A percentile compares a stretch with the other conserved stretches of the same genome.
phyloP scores from a whole-genome alignment of 2,329 filamentous ascomycete genomes.

The Endocalyx cinctus region DNA sequence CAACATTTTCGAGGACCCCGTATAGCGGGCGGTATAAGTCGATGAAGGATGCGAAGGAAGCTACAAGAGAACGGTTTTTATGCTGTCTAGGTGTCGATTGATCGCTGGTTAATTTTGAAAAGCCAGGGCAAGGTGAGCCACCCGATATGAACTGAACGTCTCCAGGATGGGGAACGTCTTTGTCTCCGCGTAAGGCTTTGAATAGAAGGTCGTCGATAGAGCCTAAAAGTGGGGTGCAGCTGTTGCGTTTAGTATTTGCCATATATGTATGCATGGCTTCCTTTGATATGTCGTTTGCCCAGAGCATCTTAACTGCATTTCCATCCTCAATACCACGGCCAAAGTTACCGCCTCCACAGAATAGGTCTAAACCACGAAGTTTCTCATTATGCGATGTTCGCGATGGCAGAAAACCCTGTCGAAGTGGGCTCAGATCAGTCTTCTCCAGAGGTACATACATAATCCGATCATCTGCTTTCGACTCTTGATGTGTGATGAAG shows the following conservation, averaged over 20 bases:
- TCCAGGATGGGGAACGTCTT: constrained; percentile 52
- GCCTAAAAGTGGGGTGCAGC: constrained; percentile 56
- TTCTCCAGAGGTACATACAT: constrained; percentile 31
- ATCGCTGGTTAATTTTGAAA: constrained; percentile 59
- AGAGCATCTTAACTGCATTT: constrained; percentile 58
- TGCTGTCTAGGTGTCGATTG: constrained; percentile 51
- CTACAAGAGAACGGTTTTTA: constrained; percentile 72
- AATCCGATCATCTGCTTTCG: constrained; percentile 16
- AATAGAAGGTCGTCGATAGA: constrained; percentile 67
- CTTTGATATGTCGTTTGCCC: constrained; percentile 62
- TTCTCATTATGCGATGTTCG: constrained; percentile 18
- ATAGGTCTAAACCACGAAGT: constrained; percentile 64
- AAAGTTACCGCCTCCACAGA: constrained; percentile 74
- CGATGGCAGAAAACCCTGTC: constrained; percentile 53
- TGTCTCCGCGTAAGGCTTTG: constrained; percentile 47
- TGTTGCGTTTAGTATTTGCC: constrained; percentile 51
- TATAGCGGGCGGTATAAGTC: constrained; percentile 74
- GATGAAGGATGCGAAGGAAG: constrained; percentile 68
- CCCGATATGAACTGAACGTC: constrained; percentile 65
- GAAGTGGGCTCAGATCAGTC: constrained; percentile 30
- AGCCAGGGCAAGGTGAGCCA: constrained; percentile 75
- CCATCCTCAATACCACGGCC: constrained; percentile 72
- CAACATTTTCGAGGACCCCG: constrained; percentile 73
- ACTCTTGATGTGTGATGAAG: constrained; percentile 48
- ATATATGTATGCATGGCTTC: constrained; percentile 68